Conservation (phyloP, 805 yeast genomes). For the Wickerhamomyces kurtzmanii region DNA sequence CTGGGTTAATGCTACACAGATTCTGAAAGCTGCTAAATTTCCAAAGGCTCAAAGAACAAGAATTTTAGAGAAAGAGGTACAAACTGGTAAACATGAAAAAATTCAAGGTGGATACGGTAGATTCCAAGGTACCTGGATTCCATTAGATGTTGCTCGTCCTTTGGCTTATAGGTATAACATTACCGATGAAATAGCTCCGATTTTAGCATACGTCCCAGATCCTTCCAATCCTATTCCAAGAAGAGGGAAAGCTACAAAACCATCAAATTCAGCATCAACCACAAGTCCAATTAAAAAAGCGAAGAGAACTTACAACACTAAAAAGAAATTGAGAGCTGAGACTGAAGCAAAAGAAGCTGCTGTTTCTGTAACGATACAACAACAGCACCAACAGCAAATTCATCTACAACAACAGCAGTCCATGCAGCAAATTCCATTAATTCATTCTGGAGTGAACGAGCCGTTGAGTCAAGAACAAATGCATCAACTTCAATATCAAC, state of each 20-base stretch:
- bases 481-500: constrained; percentile 8
- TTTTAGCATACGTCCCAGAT: constrained; percentile 44
- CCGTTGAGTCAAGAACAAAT: constrained; percentile 10
- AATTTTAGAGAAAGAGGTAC: constrained; percentile 67
- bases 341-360: constrained; percentile 10
- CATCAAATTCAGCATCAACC: constrained; percentile 6
- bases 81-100: constrained; percentile 61
- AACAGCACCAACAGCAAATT: constrained; percentile 1
- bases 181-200: constrained; percentile 37
- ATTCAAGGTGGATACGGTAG: constrained; percentile 82
- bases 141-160: constrained; percentile 52
- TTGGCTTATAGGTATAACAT: constrained; percentile 44
- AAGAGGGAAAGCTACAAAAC: constrained; percentile 20
- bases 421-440: constrained; percentile 1
- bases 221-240: constrained; percentile 33
- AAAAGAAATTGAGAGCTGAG: constrained; percentile 16
- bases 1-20: constrained; percentile 89
- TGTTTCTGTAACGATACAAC: neutral
- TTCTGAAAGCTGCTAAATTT: constrained; percentile 66
- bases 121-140: constrained; percentile 85
- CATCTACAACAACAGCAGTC: constrained; percentile 8
- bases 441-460: constrained; percentile 1
- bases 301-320: constrained; percentile 12
- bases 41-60: constrained; percentile 75
- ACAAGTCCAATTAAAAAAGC: constrained; percentile 12